Percentiles rank a stretch among this genome's conserved stretches.
Evolutionary conservation across 495 filamentous ascomycete species (phyloP).

Genomic region (Podospora pseudocomata): DNA sequence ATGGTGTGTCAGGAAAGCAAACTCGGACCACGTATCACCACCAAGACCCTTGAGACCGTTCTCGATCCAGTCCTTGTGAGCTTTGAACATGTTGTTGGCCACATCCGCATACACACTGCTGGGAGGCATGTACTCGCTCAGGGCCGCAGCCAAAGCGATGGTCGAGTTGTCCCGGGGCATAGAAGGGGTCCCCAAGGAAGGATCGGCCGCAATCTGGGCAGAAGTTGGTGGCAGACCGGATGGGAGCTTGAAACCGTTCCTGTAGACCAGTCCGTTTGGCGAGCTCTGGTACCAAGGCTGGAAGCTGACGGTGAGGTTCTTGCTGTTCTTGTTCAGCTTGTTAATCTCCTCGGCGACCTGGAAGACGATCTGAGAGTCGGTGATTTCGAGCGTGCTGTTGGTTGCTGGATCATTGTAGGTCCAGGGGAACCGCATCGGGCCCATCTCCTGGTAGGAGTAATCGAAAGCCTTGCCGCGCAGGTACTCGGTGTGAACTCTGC

Average conservation of each 20-base stretch:
- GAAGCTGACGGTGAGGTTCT: slow-evolving; percentile 58
- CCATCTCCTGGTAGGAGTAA: slow-evolving; percentile 75
- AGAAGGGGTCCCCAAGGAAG: slow-evolving; percentile 34
- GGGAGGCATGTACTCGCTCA: slow-evolving; percentile 12
- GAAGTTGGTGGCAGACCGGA: slow-evolving; percentile 39
- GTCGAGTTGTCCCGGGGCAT: slow-evolving; percentile 32
- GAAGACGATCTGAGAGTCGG: slow-evolving; percentile 61
- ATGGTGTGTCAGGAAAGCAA: slow-evolving; percentile 57
- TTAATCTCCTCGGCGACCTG: slow-evolving; percentile 60
- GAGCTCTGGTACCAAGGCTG: slow-evolving; percentile 59
- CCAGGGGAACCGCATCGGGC: slow-evolving; percentile 63
- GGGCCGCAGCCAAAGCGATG: slow-evolving; percentile 25
- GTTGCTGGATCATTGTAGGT: slow-evolving; percentile 42
- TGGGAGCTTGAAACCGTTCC: slow-evolving; percentile 49
- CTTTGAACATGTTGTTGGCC: slow-evolving; percentile 59
- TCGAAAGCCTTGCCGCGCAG: slow-evolving; percentile 57
- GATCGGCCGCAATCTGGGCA: slow-evolving; percentile 44
- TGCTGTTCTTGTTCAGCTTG: slow-evolving; percentile 48
- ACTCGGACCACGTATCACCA: slow-evolving; percentile 56
- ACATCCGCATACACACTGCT: slow-evolving; percentile 40
- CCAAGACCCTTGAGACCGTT: slow-evolving; percentile 37
- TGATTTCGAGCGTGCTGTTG: slow-evolving; percentile 54
- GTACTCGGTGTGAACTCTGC: slow-evolving; percentile 61
- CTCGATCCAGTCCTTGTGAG: slow-evolving; percentile 52
- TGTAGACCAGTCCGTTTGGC: slow-evolving; percentile 49